These are phyloP conservation scores for Claviceps sp. DNA, from an alignment of 2,329 filamentous ascomycete species.

Conservation along the genomic window DNA sequence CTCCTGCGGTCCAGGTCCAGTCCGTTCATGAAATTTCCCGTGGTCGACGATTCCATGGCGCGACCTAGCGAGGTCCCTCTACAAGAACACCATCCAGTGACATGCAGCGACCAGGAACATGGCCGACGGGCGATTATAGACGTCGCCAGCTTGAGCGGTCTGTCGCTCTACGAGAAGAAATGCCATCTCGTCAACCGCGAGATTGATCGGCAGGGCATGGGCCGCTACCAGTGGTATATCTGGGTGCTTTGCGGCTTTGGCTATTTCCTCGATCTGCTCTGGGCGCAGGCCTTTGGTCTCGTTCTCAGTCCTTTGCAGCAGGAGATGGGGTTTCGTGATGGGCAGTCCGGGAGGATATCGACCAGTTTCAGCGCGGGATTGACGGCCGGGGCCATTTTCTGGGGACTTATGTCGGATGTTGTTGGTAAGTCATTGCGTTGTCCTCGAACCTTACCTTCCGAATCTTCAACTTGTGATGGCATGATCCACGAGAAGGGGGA, in stretches of 20 bases:
- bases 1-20: too few relatives aligned
- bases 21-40: too few relatives aligned
- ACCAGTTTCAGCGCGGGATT: conserved; percentile 37
- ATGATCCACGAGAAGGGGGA: too few relatives aligned
- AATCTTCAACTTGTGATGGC: too few relatives aligned
- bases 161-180: conserved; percentile 20
- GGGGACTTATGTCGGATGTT: conserved; percentile 42
- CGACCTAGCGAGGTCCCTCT: too few relatives aligned
- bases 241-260: conserved; percentile 41
- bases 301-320: conserved; percentile 40
- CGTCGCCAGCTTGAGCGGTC: conserved; percentile 11
- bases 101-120: neutral
- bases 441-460: neutral
- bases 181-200: conserved; percentile 26
- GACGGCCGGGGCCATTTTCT: conserved; percentile 34
- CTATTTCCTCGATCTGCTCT: conserved; percentile 41
- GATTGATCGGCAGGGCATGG: conserved; percentile 39
- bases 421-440: conserved; percentile 14
- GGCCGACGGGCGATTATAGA: neutral
- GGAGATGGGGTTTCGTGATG: conserved; percentile 36
- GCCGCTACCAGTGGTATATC: conserved; percentile 37
- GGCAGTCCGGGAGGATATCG: conserved; percentile 31
- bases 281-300: conserved; percentile 45
- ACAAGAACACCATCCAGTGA: neutral
- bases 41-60: too few relatives aligned